Base-by-base conservation (phyloP, 2,329 filamentous ascomycete species). In the Ustulina deusta region DNA sequence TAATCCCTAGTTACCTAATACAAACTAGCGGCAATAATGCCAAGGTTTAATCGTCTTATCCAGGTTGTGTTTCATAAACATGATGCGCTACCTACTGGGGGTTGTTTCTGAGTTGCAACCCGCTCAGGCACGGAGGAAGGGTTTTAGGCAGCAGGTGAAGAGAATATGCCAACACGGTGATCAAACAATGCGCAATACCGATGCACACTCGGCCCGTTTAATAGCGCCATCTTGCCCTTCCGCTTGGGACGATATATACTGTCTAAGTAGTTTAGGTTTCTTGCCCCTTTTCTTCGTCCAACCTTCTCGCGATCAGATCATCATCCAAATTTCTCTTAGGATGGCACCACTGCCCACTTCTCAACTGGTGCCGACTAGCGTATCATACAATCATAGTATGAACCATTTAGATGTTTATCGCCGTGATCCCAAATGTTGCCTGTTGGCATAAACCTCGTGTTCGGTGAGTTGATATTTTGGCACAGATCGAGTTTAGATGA, bases 121-220 rank as follows among this genome's bases (percentile, higher is more conserved):
- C 13, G 46, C 46, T 29, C 11, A 49, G n/a, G 2, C 55, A 52
- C 15, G 15, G 27, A 32, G 10, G 38, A 58, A 57, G 61, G 55
- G 54, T 60, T 46, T n/a, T 25, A 64, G 62, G 55, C 62, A 59
- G 34, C 25, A 51, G 22, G n/a, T 63, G 42, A 20, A 32, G 34
- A 40, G 44, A 20, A 20, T n/a, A 67, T 46, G 15, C n/a, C 54
- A 40, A 48, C 22, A 34, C 29, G 38, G 15, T 38, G 20, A 36
- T 49, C 20, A 40, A 42, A 48, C 42, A 32, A 36, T 11, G 34
- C 11, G 11, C 34, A 36, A 36, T 36, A 36, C 11, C 6, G 34
- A 36, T 6, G 6, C 6, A 36, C 11, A 6, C 11, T 36, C 34
- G 22, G 52, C 29, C 17, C 32, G 42, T 42, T 63, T 58, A 63